Evolutionary conservation across 441 rosid genomes (phyloP).

Genomic region (Gossypium schwendimanii): DNA sequence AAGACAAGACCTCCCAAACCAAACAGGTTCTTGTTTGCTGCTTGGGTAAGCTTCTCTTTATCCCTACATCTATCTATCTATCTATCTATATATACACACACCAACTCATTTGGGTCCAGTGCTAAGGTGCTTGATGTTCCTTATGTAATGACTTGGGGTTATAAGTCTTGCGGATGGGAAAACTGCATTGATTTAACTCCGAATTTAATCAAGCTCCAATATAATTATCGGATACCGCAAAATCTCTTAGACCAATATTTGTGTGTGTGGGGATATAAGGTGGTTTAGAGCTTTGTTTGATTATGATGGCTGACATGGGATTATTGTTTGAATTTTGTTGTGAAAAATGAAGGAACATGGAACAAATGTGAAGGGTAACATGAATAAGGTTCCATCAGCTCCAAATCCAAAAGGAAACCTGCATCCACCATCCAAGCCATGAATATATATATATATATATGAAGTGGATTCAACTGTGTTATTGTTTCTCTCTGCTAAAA

Average conservation of each 20-base stretch:
- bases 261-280: no score
- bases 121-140: no score
- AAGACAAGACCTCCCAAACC: not conserved
- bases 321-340: not conserved
- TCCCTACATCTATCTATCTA: not conserved
- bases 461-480: not conserved
- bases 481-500: not conserved
- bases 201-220: no score
- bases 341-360: not conserved
- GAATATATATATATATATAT: not conserved
- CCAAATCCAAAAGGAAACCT: conserved; percentile 30
- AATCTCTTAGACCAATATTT: no score
- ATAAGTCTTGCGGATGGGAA: no score
- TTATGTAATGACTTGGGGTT: no score
- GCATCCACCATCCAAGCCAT: conserved; percentile 23
- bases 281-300: not conserved
- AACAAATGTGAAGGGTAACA: not conserved
- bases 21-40: conserved; percentile 4
- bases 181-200: no score
- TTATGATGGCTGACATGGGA: not conserved
- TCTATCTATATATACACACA: not conserved
- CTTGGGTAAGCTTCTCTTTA: conserved; percentile 9
- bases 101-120: not conserved
- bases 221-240: no score
- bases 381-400: conserved; percentile 25